Evolutionary conservation across 1,284 basidiomycete genomes (phyloP).

Genomic region (Volvariella volvacea): DNA sequence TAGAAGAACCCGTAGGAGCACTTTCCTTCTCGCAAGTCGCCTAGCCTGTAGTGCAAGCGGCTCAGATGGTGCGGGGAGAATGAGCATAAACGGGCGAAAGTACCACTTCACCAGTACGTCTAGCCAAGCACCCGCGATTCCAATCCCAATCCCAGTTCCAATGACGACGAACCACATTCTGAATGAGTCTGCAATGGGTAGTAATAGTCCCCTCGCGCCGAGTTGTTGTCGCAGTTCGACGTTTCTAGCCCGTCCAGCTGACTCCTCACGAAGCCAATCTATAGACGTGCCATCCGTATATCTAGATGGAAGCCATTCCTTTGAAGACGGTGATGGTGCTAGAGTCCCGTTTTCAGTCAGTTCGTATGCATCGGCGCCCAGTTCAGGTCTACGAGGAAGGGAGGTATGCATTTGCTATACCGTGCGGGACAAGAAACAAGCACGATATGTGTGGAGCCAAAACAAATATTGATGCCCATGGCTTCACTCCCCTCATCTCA

Average conservation of each 20-base stretch:
- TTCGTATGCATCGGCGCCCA: constrained; percentile 33
- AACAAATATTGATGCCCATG: too few relatives aligned
- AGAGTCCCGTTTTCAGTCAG: constrained; percentile 31
- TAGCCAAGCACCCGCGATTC: constrained; percentile 64
- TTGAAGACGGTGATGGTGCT: constrained; percentile 16
- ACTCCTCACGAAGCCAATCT: constrained; percentile 70
- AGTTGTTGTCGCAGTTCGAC: constrained; percentile 42
- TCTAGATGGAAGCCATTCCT: constrained; percentile 20
- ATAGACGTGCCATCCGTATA: constrained; percentile 55
- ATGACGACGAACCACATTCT: constrained; percentile 66
- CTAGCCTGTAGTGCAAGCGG: constrained; percentile 39
- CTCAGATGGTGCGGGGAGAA: too few relatives aligned
- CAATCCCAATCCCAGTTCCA: constrained; percentile 60
- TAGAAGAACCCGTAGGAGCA: constrained; percentile 71
- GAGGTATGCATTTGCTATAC: background rate
- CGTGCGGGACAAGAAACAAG: too few relatives aligned
- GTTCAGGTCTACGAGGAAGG: constrained; percentile 16
- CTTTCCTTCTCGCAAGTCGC: constrained; percentile 63
- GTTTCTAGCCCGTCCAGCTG: constrained; percentile 51
- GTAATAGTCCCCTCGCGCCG: constrained; percentile 48
- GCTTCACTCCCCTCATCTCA: too few relatives aligned
- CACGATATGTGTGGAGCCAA: too few relatives aligned
- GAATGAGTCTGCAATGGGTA: constrained; percentile 50
- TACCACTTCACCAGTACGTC: constrained; percentile 74
- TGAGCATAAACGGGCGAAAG: constrained; percentile 14